Conservation (phyloP, 345 rosid species). For the Cochlearia excelsa region DNA sequence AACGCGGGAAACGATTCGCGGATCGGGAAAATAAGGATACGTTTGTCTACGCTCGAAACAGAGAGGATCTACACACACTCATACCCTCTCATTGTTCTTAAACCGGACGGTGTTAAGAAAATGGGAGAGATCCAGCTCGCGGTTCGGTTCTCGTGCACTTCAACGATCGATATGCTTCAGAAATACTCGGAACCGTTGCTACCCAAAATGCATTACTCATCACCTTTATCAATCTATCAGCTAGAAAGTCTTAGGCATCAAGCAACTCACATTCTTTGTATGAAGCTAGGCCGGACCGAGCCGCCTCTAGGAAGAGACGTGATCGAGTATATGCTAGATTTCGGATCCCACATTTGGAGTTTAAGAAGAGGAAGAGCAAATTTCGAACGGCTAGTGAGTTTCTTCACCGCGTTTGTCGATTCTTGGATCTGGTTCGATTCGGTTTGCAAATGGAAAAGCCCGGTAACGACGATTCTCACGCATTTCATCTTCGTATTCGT, state of each 20-base stretch:
- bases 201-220: slow-evolving; percentile 43
- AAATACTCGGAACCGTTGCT: slow-evolving; percentile 41
- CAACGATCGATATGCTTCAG: slow-evolving; percentile 40
- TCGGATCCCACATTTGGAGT: slow-evolving; percentile 36
- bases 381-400: slow-evolving; percentile 26
- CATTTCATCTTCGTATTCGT: slow-evolving; percentile 45
- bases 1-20: slow-evolving; percentile 34
- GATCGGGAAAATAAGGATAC: slow-evolving; percentile 48
- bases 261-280: slow-evolving; percentile 37
- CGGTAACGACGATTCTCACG: slow-evolving; percentile 40
- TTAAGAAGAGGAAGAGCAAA: slow-evolving; percentile 37
- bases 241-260: slow-evolving; percentile 44
- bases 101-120: slow-evolving; percentile 43
- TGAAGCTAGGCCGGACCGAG: slow-evolving; percentile 36
- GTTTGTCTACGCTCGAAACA: slow-evolving; percentile 42
- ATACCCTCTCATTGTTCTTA: slow-evolving; percentile 42
- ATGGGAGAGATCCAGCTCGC: slow-evolving; percentile 52
- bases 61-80: slow-evolving; percentile 43
- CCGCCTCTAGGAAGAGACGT: slow-evolving; percentile 43
- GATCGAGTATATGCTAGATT: slow-evolving; percentile 40
- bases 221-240: slow-evolving; percentile 40
- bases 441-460: slow-evolving; percentile 36
- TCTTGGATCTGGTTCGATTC: slow-evolving; percentile 37
- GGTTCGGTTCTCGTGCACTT: slow-evolving; percentile 37
- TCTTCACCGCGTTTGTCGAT: slow-evolving; percentile 11